Evolutionary conservation across 176 grass and related monocot species (phyloP), one percentile per base, ranked within the genome.

Genomic region (Cocos nucifera): DNA sequence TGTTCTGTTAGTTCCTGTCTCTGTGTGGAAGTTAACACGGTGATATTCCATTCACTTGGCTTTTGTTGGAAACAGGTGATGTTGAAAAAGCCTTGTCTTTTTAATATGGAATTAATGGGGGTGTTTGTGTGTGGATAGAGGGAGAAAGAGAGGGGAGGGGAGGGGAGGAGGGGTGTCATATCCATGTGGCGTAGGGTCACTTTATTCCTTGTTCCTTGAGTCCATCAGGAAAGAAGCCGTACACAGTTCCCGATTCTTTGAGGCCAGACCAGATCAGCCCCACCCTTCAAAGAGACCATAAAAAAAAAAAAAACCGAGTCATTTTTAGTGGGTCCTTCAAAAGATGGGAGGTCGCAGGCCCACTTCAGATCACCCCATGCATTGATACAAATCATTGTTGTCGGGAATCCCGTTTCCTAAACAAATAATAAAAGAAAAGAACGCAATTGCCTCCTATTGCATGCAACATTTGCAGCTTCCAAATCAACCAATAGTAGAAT

Each of bases 151-250:
- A 21, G 3, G 12, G 54, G 20, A 73, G 48, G 44, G 25, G 44
- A 22, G 27, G 28, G 10, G 1, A 2, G 35, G 9, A 0, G 9
- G 35, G 35, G 2, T 12, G 35, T 44, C 35, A 44, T 44, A 12
- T 14, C 35, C 6, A 44, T 44, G 14, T 44, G 10, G 35, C 35
- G 35, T 44, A 44, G 50, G 67, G 65, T 19, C 84, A 52, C 89
- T 94, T 94, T 88, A 88, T 94, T 94, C 84, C 89, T 79, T 85
- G 81, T 94, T 78, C 84, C 84, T 94, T 79, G 81, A 94, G 84
- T 94, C 84, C 52, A 39, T 61, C n/a, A 79, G 27, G 78, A 82
- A 85, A 85, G 80, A 95, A 61, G 70, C 85, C 89, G 82, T 95
- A 95, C 89, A 89, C 82, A 76, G 85, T 95, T 95, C 85, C 85